Percentiles rank a stretch among this genome's conserved stretches.
Conservation (phyloP, 257 asterid species). For the Oldenlandia corymbosa region DNA sequence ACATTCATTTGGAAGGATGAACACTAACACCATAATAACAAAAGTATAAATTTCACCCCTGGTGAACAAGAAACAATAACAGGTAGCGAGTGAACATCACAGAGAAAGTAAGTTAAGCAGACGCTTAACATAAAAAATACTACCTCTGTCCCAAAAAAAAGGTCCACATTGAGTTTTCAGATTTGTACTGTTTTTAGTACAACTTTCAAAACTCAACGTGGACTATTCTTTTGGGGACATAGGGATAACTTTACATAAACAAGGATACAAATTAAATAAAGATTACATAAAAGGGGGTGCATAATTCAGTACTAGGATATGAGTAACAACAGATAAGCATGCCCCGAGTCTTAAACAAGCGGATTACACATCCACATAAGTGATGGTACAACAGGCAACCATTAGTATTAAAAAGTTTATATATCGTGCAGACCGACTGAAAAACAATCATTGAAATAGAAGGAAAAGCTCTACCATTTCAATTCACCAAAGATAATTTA, state of each 20-base stretch:
- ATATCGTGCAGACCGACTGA: too few relatives aligned
- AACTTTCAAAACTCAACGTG: neutral
- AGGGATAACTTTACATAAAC: too few relatives aligned
- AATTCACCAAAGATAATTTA: conserved; percentile 12
- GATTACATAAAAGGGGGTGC: neutral
- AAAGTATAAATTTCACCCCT: conserved; percentile 24
- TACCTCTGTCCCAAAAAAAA: too few relatives aligned
- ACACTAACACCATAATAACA: conserved; percentile 39
- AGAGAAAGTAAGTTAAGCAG: neutral
- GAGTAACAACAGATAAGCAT: neutral
- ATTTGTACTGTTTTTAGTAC: conserved; percentile 1
- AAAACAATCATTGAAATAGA: too few relatives aligned
- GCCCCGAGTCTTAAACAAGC: neutral
- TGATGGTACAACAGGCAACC: neutral
- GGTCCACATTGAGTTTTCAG: too few relatives aligned
- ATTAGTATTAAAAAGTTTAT: too few relatives aligned
- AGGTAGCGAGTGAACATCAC: neutral
- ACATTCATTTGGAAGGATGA: conserved; percentile 76
- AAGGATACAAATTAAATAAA: neutral
- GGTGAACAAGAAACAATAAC: neutral
- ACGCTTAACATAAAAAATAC: too few relatives aligned
- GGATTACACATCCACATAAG: neutral
- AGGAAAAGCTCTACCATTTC: too few relatives aligned
- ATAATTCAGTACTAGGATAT: neutral
- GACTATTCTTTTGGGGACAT: too few relatives aligned